Evolutionary conservation across 768 basidiomycete species (phyloP), one percentile per base, ranked within the genome.

Genomic region (Termitomyces sp.): DNA sequence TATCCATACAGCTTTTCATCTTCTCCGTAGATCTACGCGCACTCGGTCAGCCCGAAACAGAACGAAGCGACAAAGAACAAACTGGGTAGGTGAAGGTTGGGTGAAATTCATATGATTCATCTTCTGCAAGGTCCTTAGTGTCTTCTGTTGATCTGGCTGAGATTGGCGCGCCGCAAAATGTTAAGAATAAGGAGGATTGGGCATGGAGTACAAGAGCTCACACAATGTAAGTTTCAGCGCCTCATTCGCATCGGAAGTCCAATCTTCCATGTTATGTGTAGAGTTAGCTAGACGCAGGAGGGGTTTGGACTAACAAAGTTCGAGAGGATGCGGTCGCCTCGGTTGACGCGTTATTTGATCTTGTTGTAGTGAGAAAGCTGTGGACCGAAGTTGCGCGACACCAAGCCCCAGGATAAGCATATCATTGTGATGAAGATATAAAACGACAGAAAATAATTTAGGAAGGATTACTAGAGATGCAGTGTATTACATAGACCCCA

Each of bases 1-100:
- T 97, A 98, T 2, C 96, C 96, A 69, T 96, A 98, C 56, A 98
- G 88, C 74, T 87, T 94, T 74, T 99, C 94, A 53, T 96, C 90
- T 65, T 98, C 93, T 53, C 96, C 96, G 67, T 86, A 98, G 66
- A 99, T 94, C 91, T 93, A 58, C 34, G 22, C 12, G n/a, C 44
- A 39, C 1, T 46, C 16, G n/a, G 10, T 41, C 32, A 59, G 44
- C 26, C 13, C 31, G 24, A 43, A 16, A 53, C 43, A 53, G 52
- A 6, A n/a, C 24, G 44, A 48, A 32, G 42, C 37, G 46, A 26
- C 18, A n/a, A 42, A 34, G 68, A 7, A 56, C 86, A 53, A 64
- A 92, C 92, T 5, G 96, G 94, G 73, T 99, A 99, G 0, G 96
- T 98, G 75, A 98, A 99, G 4, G 78, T 74, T 2, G 96, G 96